phyloP scores from a whole-genome alignment of 2,329 filamentous ascomycete species.

The Ceratocystis papillata region DNA sequence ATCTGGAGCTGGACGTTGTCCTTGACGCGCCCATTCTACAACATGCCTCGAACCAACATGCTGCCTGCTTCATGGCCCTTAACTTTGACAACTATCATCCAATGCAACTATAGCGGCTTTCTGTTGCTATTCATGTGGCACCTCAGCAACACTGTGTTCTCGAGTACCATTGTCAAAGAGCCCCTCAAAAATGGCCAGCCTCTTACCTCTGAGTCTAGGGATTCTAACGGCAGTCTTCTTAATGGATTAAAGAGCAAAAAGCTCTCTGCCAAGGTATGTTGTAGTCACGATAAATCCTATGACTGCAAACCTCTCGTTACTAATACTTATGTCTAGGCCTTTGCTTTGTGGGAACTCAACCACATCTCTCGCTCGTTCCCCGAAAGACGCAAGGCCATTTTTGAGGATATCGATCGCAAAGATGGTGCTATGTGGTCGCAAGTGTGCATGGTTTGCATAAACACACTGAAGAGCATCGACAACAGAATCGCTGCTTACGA shows the following conservation, averaged over 20 bases:
- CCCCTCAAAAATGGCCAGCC: conserved; percentile 78
- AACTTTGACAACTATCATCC: conserved; percentile 45
- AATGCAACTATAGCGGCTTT: conserved; percentile 50
- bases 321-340: conserved; percentile 43
- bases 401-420: conserved; percentile 73
- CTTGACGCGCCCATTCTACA: conserved; percentile 62
- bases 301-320: neutral
- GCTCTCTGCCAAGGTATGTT: conserved; percentile 55
- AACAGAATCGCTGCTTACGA: conserved; percentile 49
- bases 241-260: conserved; percentile 78
- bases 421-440: conserved; percentile 75
- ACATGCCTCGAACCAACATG: conserved; percentile 60
- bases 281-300: neutral
- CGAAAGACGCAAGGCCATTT: conserved; percentile 69
- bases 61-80: conserved; percentile 49
- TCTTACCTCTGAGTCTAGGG: conserved; percentile 72
- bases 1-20: conserved; percentile 61
- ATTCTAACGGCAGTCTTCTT: conserved; percentile 81
- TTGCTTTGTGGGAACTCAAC: conserved; percentile 84
- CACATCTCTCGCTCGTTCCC: conserved; percentile 66
- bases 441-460: conserved; percentile 57
- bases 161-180: conserved; percentile 65
- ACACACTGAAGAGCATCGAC: conserved; percentile 56
- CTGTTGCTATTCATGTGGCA: conserved; percentile 66
- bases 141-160: conserved; percentile 64